Evolutionary conservation across 169 alveolate species (phyloP).

Genomic region (Eimeria maxima): DNA sequence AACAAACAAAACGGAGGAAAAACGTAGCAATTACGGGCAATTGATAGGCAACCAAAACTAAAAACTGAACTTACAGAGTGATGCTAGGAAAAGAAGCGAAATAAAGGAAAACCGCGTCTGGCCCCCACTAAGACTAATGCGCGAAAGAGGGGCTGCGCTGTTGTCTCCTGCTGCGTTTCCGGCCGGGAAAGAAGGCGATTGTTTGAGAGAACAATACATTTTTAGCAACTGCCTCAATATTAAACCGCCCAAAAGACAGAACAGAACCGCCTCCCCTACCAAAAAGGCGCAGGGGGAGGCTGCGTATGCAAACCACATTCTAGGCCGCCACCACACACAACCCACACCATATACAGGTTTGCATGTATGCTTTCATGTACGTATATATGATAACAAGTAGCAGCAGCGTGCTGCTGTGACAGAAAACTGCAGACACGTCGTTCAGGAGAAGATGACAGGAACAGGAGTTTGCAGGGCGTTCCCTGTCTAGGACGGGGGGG

Average conservation of each 20-base stretch:
- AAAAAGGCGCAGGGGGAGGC: slow-evolving; percentile 14
- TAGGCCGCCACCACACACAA: background rate
- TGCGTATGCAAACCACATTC: background rate
- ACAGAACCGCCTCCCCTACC: slow-evolving; percentile 48
- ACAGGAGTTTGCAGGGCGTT: too few relatives aligned
- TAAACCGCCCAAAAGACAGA: slow-evolving; percentile 44
- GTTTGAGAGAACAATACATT: slow-evolving; percentile 26
- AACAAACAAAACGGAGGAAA: background rate
- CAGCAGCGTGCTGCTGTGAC: background rate
- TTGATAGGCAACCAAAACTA: background rate
- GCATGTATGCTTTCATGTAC: background rate
- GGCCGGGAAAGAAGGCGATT: background rate
- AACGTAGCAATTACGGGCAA: too few relatives aligned
- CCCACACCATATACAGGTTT: background rate
- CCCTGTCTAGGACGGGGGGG: background rate
- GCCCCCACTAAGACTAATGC: slow-evolving; percentile 69
- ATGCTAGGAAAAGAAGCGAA: slow-evolving; percentile 55
- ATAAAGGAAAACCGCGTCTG: slow-evolving; percentile 80
- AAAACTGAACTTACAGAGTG: slow-evolving; percentile 30
- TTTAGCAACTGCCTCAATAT: slow-evolving; percentile 55
- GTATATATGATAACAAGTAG: background rate
- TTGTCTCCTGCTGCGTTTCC: slow-evolving; percentile 33
- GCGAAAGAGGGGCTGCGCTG: slow-evolving; percentile 22
- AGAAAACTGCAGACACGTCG: background rate
- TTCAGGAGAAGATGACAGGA: background rate